Evolutionary conservation across 1,284 basidiomycete species (phyloP), one percentile per base, ranked within the genome.

Genomic region (Ceratobasidium papillatum): DNA sequence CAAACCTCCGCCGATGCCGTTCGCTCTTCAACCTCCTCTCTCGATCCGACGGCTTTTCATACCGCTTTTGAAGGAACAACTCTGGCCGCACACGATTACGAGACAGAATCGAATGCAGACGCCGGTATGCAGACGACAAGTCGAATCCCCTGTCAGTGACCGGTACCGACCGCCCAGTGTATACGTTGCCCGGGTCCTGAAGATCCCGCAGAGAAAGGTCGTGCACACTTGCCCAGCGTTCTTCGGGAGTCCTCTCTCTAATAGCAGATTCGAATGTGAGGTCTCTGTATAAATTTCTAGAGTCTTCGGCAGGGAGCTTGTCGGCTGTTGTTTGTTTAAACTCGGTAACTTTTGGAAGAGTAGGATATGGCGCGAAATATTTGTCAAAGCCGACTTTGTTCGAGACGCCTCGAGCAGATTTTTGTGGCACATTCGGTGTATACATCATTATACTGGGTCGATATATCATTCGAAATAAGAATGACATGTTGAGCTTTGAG

Each of bases 31-130:
- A 81, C 78, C 90, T 85, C 76, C 89, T 85, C 75, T 90, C 86
- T 80, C 90, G 91, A 68, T 84, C 86, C 62, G 90, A 90, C 81
- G 88, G 88, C 83, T 90, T 90, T 81, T 93, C 92, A 79, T 94
- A 92, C 78, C 92, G 84, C 76, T 86, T 84, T 62, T 84, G 80
- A 77, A 84, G 77, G 62, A 84, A 83, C 43, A 89, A 81, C 76
- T 90, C 88, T 43, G 78, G 78, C 19, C 83, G 81, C 12, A 94
- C 88, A 75, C 81, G 84, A 78, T 94, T 94, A 36, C 83, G 82
- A 43, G 78, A 77, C 22, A 94, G 82, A 66, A 88, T 87, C n/a
- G 65, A 76, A 69, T 87, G 85, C 9, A 94, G 84, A 38, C 80
- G 82, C 64, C 78, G 81, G 76, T 87, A 87, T 0, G 90, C 86